Conservation (phyloP, 176 grass and related monocot genomes). For the Musa acuminata region DNA sequence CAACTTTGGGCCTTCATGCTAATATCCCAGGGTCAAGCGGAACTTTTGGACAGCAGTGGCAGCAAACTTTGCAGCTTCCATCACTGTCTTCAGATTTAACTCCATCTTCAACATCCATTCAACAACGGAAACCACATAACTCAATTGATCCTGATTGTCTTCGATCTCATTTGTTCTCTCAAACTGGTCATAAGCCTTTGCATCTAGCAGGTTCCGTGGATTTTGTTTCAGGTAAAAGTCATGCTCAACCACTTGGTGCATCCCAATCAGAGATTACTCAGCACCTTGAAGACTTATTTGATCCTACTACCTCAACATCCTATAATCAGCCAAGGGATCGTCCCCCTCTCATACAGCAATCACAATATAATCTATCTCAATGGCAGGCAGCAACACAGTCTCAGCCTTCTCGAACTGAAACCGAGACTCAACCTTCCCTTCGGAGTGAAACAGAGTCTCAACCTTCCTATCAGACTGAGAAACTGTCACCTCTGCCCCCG, state of each 20-base stretch:
- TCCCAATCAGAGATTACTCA: slow-evolving; percentile 12
- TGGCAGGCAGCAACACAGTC: slow-evolving; percentile 23
- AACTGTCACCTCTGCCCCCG: slow-evolving; percentile 4
- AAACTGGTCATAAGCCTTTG: slow-evolving; percentile 26
- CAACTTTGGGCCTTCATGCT: slow-evolving; percentile 31
- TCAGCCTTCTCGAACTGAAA: slow-evolving; percentile 1
- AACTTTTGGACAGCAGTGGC: slow-evolving; percentile 41
- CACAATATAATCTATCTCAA: slow-evolving; percentile 21
- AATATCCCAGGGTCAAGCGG: slow-evolving; percentile 28
- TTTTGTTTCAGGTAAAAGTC: slow-evolving; percentile 21
- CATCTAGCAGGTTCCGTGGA: slow-evolving; percentile 22
- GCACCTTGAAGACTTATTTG: slow-evolving; percentile 27
- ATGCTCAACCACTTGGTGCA: slow-evolving; percentile 19
- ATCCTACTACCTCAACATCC: slow-evolving; percentile 24
- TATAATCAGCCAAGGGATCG: slow-evolving; percentile 25
- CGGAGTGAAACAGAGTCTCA: background rate
- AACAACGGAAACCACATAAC: slow-evolving; percentile 35
- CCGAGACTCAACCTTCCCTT: background rate
- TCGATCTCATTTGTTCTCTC: slow-evolving; percentile 28
- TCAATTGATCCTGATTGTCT: slow-evolving; percentile 40
- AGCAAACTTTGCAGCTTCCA: slow-evolving; percentile 51
- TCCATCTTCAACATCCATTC: slow-evolving; percentile 30
- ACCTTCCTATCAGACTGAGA: background rate
- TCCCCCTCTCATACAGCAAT: slow-evolving; percentile 23
- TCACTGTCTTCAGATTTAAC: slow-evolving; percentile 33